phyloP scores from a whole-genome alignment of 768 basidiomycete genomes.

The Boletus pseudo-olivaceus region DNA sequence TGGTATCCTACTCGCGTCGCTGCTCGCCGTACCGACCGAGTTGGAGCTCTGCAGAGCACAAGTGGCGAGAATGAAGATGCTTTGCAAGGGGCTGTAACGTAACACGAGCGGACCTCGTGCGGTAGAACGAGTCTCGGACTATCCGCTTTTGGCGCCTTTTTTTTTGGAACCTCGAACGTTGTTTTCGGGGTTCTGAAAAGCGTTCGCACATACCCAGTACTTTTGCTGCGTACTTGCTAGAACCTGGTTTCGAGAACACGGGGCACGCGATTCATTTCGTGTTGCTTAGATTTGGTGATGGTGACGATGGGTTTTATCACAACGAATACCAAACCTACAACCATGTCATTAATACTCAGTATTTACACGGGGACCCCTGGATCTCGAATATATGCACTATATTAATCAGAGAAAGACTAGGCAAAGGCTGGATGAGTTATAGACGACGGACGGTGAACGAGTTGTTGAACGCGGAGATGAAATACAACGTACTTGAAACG shows the following conservation, averaged over 20 bases:
- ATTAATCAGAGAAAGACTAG: background rate
- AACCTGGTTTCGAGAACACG: background rate
- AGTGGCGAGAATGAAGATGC: conserved; percentile 59
- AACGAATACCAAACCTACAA: background rate
- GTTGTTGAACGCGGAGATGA: too few species aligned
- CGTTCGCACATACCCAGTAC: too few species aligned
- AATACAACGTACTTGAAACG: background rate
- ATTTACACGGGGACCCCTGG: background rate
- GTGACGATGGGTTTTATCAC: background rate
- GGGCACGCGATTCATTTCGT: too few species aligned
- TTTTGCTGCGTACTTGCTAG: background rate
- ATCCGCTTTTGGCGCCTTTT: background rate
- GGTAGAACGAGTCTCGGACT: background rate
- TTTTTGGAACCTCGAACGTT: too few species aligned
- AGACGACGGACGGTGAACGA: background rate
- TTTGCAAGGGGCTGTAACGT: conserved; percentile 65
- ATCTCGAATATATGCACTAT: background rate
- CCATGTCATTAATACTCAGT: background rate
- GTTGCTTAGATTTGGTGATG: background rate
- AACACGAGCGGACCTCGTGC: background rate
- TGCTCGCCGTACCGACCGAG: conserved; percentile 50
- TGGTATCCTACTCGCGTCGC: conserved; percentile 51
- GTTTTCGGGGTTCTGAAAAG: background rate
- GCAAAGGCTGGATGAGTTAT: background rate
- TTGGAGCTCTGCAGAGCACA: conserved; percentile 73